A percentile compares a stretch with the other conserved stretches of the same genome.
Conservation (phyloP, 306 rosid genomes). For the Hylodesmum podocarpum region DNA sequence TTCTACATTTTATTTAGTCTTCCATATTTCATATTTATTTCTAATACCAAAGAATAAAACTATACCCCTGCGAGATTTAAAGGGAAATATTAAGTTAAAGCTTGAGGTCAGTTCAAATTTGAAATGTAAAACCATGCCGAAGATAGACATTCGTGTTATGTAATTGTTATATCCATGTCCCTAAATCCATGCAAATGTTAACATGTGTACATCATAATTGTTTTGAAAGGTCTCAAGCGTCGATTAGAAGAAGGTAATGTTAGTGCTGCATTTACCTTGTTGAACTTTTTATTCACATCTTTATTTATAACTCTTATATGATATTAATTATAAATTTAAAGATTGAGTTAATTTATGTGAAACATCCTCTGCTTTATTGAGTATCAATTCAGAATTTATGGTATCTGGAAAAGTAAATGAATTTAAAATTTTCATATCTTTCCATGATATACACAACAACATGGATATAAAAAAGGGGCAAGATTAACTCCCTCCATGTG, state of each 20-base stretch:
- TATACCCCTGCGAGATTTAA: background rate
- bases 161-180: constrained; percentile 30
- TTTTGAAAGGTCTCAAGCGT: constrained; percentile 89
- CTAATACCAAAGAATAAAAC: background rate
- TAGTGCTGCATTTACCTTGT: constrained; percentile 17
- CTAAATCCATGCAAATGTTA: constrained; percentile 45
- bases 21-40: background rate
- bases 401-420: constrained; percentile 7
- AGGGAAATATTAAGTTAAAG: background rate
- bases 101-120: too few relatives aligned
- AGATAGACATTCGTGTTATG: constrained; percentile 18
- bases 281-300: constrained; percentile 3
- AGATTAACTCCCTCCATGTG: background rate
- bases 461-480: background rate
- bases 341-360: background rate
- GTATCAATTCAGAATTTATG: background rate
- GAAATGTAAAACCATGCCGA: constrained; percentile 1
- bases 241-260: constrained; percentile 90
- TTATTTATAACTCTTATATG: constrained; percentile 16
- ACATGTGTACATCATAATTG: constrained; percentile 89
- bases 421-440: constrained; percentile 44
- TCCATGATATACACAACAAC: constrained; percentile 15
- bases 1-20: background rate
- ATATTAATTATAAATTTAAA: background rate
- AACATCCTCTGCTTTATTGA: background rate